phyloP scores from a whole-genome alignment of 805 yeast species.

The Starmerella tilneyi region DNA sequence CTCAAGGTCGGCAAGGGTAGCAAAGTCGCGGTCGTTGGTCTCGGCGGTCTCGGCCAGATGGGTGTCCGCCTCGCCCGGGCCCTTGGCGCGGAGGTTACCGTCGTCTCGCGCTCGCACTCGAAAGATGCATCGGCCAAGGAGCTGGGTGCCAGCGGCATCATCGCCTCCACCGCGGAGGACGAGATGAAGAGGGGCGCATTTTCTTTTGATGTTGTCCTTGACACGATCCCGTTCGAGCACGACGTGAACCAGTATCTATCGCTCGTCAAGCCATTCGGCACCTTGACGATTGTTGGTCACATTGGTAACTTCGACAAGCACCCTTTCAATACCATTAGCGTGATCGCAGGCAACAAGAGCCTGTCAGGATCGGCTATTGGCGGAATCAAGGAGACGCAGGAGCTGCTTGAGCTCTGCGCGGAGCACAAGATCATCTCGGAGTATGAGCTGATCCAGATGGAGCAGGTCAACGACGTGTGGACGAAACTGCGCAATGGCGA shows the following conservation, averaged over 20 bases:
- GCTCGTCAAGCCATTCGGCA: conserved; percentile 47
- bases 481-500: conserved; percentile 11
- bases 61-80: conserved; percentile 50
- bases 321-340: conserved; percentile 39
- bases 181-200: conserved; percentile 30
- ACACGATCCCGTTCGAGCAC: conserved; percentile 41
- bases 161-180: conserved; percentile 40
- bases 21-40: conserved; percentile 49
- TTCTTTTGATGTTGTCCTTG: conserved; percentile 44
- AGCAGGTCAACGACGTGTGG: conserved; percentile 19
- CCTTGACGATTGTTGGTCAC: conserved; percentile 55
- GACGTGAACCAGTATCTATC: conserved; percentile 41
- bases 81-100: conserved; percentile 51
- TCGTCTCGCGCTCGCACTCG: conserved; percentile 42
- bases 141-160: conserved; percentile 48
- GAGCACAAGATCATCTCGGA: conserved; percentile 49
- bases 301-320: conserved; percentile 35
- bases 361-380: conserved; percentile 43
- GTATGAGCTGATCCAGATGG: conserved; percentile 49
- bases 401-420: conserved; percentile 55
- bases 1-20: conserved; percentile 41
- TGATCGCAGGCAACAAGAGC: conserved; percentile 36
- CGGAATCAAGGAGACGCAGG: conserved; percentile 54
- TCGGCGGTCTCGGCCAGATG: conserved; percentile 60
- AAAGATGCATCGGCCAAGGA: conserved; percentile 46